Evolutionary conservation across 495 filamentous ascomycete species (phyloP), one percentile per base, ranked within the genome.

Genomic region (Penicillium ochrochloron): DNA sequence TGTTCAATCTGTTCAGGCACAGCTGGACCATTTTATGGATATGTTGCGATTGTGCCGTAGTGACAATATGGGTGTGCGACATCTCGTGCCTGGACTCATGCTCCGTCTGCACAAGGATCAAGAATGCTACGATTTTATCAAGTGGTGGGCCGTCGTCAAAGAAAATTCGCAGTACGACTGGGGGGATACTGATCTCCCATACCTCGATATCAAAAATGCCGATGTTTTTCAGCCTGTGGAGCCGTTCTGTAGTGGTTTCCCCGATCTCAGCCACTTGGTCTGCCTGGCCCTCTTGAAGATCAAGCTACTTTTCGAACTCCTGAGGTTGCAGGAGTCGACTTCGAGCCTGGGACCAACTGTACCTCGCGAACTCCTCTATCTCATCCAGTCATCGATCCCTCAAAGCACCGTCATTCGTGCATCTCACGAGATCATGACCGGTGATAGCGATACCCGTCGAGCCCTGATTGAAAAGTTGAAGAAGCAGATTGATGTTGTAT

Each of bases 61-160:
- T 41, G 82, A 86, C 59, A 82, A 83, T 62, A 73, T 85, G 69
- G 79, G 79, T 4, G 51, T 78, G 3, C 76, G 82, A 5, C 23
- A 66, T 17, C 7, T 77, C 8, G 56, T 83, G 5, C 85, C 84
- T 8, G 69, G 68, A 0, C 42, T 82, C 51, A 73, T 78, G 48
- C 44, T 86, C n/a, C 77, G 84, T 17, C 71, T 85, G 51, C 72
- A 76, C 21, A 74, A 70, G 59, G 83, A 86, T 41, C 83, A 86
- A 59, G 80, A 85, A 55, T 82, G 76, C 72, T 88, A 87, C 63
- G 82, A 86, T 58, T 85, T 86, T 59, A 60, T 80, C 27, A 85
- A 83, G 64, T 86, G 79, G 80, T 85, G 73, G 70, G 64, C 23
- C 5, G 75, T 70, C 21, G 71, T 60, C 25, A 27, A 27, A 2